A percentile compares a stretch with the other conserved stretches of the same genome.
These are phyloP conservation scores for Colletotrichum sp. DNA, from an alignment of 2,329 filamentous ascomycete species.

Conservation along the genomic window DNA sequence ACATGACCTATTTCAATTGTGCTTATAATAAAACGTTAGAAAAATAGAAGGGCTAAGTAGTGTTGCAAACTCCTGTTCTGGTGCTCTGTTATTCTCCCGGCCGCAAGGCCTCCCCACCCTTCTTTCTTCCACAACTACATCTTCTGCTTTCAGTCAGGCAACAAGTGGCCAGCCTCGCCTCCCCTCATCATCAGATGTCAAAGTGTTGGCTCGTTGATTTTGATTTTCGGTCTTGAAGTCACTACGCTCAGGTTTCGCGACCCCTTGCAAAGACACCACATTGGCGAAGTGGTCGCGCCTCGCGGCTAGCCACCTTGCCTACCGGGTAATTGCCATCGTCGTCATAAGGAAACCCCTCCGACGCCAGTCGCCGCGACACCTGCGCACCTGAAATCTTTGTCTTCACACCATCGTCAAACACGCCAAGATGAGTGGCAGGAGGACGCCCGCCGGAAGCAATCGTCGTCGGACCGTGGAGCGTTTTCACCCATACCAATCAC, in stretches of 20 bases:
- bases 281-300: background rate
- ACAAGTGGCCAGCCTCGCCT: background rate
- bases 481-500: background rate
- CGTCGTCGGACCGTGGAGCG: background rate
- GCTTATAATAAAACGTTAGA: background rate
- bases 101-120: background rate
- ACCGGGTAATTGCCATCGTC: background rate
- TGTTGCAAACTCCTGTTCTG: background rate
- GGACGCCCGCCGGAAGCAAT: background rate
- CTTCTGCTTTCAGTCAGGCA: background rate
- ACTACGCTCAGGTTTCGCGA: background rate
- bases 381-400: background rate
- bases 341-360: background rate
- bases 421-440: background rate
- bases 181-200: background rate
- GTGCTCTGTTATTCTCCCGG: background rate
- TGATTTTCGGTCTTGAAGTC: background rate
- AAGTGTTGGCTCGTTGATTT: background rate
- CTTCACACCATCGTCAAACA: background rate
- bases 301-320: background rate
- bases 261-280: background rate
- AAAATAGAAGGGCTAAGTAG: background rate
- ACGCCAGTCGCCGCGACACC: background rate
- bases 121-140: background rate
- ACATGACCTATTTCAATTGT: background rate